phyloP scores from a whole-genome alignment of 768 basidiomycete species.

The Trametes punicea region DNA sequence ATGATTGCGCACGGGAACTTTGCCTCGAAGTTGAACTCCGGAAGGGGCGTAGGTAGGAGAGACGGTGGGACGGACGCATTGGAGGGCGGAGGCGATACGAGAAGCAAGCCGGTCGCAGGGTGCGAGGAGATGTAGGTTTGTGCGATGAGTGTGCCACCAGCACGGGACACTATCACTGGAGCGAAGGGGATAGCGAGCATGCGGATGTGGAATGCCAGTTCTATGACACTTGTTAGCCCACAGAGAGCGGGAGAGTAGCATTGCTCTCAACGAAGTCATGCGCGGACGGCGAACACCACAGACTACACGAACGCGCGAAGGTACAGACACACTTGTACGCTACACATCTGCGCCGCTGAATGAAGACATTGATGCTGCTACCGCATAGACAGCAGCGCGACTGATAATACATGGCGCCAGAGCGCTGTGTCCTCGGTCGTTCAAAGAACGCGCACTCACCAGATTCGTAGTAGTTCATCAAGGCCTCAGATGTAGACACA shows the following conservation, averaged over 20 bases:
- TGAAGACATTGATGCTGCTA: too few species aligned
- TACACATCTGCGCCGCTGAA: too few species aligned
- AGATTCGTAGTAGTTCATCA: slow-evolving; percentile 41
- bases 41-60: slow-evolving; percentile 36
- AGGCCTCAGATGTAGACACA: slow-evolving; percentile 17
- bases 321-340: too few species aligned
- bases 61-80: slow-evolving; percentile 33
- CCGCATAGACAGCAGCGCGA: too few species aligned
- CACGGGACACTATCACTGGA: slow-evolving; percentile 53
- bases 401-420: too few species aligned
- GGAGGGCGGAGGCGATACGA: slow-evolving; percentile 54
- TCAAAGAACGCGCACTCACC: slow-evolving; percentile 29
- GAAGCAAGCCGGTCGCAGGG: slow-evolving; percentile 57
- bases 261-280: background rate
- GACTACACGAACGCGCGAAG: too few species aligned
- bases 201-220: slow-evolving; percentile 41
- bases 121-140: slow-evolving; percentile 69
- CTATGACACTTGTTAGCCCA: slow-evolving; percentile 26
- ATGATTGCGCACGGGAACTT: slow-evolving; percentile 59
- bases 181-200: slow-evolving; percentile 49
- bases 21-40: slow-evolving; percentile 60
- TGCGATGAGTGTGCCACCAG: slow-evolving; percentile 50
- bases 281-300: too few species aligned
- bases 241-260: background rate
- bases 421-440: background rate